Evolutionary conservation across 306 rosid genomes (phyloP).

Genomic region (Quercus robur): DNA sequence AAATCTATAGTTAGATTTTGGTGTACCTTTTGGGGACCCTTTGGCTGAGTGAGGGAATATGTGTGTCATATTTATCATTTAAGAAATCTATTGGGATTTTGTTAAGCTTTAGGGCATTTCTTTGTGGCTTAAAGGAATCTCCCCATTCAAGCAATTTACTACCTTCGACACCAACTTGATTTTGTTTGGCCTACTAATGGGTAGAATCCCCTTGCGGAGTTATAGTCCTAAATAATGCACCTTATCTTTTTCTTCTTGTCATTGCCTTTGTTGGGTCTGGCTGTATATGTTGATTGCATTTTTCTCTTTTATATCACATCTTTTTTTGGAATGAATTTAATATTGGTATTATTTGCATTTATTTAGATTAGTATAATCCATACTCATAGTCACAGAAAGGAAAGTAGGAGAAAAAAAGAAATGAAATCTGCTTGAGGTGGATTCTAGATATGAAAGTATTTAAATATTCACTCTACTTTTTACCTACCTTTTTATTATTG

Average conservation of each 20-base stretch:
- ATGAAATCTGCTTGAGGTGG: neutral
- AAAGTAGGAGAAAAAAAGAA: neutral
- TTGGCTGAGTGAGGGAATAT: neutral
- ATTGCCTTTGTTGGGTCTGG: neutral
- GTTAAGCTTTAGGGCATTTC: conserved; percentile 2
- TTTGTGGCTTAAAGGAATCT: neutral
- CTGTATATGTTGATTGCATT: no score
- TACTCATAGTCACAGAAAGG: no score
- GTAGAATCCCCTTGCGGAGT: neutral
- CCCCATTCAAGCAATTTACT: neutral
- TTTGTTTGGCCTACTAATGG: neutral
- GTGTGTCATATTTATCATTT: neutral
- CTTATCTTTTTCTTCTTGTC: neutral
- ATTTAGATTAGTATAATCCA: no score
- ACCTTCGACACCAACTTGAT: neutral
- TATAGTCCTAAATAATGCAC: no score
- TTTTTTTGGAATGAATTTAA: no score
- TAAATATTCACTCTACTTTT: neutral
- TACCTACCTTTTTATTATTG: neutral
- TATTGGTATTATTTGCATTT: no score
- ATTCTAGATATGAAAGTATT: neutral
- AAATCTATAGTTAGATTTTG: conserved; percentile 20
- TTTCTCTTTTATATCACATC: no score
- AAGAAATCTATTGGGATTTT: conserved; percentile 4
- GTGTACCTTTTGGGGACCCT: conserved; percentile 21